Evolutionary conservation across 163 green algal genomes (phyloP).

Genomic region (Trebouxiophyceae sp.): DNA sequence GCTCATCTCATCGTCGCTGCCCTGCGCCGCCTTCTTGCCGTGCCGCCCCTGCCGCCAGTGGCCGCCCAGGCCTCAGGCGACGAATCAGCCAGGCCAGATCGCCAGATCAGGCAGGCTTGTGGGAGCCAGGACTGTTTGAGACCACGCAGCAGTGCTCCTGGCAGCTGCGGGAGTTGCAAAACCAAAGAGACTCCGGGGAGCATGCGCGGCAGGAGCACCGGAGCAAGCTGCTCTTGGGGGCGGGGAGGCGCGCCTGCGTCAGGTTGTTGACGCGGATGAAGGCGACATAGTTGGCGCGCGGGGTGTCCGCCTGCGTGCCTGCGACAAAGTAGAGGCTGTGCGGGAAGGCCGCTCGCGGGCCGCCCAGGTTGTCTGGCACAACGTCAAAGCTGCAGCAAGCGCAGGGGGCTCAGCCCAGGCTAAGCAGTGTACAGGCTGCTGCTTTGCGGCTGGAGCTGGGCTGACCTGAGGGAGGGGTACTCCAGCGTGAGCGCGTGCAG

Average conservation of each 20-base stretch:
- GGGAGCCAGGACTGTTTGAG: too few relatives aligned
- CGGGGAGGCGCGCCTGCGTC: too few relatives aligned
- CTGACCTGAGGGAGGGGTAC: constrained; percentile 81
- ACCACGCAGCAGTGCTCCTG: too few relatives aligned
- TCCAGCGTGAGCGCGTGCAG: constrained; percentile 75
- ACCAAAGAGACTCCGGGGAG: background rate
- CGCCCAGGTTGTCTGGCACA: constrained; percentile 74
- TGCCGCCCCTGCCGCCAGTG: background rate
- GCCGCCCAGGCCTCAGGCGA: too few relatives aligned
- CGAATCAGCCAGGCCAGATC: too few relatives aligned
- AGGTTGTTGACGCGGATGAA: constrained; percentile 74
- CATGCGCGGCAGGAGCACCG: background rate
- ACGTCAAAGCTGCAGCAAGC: constrained; percentile 78
- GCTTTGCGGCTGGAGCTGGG: background rate
- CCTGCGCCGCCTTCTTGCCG: constrained; percentile 8
- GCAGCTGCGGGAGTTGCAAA: too few relatives aligned
- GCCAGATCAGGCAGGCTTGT: too few relatives aligned
- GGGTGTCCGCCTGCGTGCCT: constrained; percentile 69
- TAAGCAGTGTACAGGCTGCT: too few relatives aligned
- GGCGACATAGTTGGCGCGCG: constrained; percentile 72
- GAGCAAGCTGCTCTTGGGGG: too few relatives aligned
- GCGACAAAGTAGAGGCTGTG: constrained; percentile 79
- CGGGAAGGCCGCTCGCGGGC: constrained; percentile 70
- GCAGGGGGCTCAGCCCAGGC: too few relatives aligned
- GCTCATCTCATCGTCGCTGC: constrained; percentile 34